phyloP scores from a whole-genome alignment of 1,284 basidiomycete genomes.

The Polyporus tsugae region DNA sequence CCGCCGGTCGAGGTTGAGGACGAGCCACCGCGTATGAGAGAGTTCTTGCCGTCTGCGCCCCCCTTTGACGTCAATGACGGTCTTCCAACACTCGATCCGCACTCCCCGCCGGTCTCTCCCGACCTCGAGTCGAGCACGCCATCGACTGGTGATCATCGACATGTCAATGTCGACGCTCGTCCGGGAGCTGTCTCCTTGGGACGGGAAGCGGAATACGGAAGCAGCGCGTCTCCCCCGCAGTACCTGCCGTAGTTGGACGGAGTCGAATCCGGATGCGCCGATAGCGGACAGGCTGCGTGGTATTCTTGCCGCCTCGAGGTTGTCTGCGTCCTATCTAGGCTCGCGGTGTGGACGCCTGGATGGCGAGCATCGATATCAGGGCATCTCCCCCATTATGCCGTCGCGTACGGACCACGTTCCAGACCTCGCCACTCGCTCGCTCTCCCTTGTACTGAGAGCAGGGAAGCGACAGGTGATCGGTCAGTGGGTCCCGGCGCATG shows the following conservation, averaged over 20 bases:
- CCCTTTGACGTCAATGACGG: constrained; percentile 16
- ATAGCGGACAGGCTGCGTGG: not conserved
- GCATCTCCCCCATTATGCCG: not conserved
- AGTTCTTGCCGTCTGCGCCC: constrained; percentile 23
- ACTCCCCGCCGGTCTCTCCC: not conserved
- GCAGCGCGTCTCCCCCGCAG: constrained; percentile 22
- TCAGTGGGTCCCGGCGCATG: not conserved
- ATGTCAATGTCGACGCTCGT: constrained; percentile 12
- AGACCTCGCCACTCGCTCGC: constrained; percentile 8
- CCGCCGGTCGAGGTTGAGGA: constrained; percentile 27
- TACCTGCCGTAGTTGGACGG: constrained; percentile 26
- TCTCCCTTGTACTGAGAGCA: not conserved
- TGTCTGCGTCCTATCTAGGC: not conserved
- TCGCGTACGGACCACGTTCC: not conserved
- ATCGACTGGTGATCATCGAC: constrained; percentile 13
- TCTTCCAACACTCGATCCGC: not conserved
- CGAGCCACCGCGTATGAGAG: not conserved
- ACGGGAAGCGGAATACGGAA: not conserved
- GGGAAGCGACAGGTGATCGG: constrained; percentile 9
- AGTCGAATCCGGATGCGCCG: not conserved
- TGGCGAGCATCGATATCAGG: not conserved
- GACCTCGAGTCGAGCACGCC: constrained; percentile 16
- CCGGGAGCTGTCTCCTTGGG: not conserved
- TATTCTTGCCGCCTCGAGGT: not conserved
- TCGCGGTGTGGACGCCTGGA: not conserved